These are phyloP conservation scores for Quercus variabilis DNA, from an alignment of 306 rosid genomes.

Conservation along the genomic window DNA sequence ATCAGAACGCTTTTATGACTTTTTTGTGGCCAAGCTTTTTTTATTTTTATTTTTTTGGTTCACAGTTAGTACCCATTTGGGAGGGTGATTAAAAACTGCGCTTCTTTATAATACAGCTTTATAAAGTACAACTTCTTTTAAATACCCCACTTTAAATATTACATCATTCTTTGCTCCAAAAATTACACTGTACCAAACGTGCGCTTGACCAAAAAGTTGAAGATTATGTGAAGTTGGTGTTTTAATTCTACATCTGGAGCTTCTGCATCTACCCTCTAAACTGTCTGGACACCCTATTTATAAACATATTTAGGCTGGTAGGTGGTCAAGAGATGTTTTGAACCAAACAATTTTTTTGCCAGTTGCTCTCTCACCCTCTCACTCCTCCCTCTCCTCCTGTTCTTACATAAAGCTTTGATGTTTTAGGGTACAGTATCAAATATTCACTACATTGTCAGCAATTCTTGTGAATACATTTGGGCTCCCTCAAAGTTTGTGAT, in stretches of 20 bases:
- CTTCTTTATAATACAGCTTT: too few relatives aligned
- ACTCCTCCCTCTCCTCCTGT: background rate
- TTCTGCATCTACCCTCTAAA: background rate
- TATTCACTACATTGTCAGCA: background rate
- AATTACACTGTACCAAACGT: too few relatives aligned
- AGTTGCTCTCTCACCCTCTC: background rate
- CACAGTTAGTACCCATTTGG: too few relatives aligned
- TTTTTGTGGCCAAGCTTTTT: too few relatives aligned
- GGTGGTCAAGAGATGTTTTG: background rate
- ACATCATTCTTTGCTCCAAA: too few relatives aligned
- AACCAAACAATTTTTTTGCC: background rate
- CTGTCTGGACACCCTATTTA: background rate
- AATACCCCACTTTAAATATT: too few relatives aligned
- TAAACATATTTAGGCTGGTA: background rate
- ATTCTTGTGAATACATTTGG: background rate
- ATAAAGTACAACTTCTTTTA: too few relatives aligned
- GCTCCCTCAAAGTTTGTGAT: background rate
- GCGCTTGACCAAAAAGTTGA: too few relatives aligned
- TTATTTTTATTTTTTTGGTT: too few relatives aligned
- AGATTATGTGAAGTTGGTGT: too few relatives aligned
- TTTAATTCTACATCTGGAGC: background rate
- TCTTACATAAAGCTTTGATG: background rate
- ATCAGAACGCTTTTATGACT: too few relatives aligned
- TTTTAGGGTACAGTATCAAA: background rate
- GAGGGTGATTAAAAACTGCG: too few relatives aligned